Evolutionary conservation across 2,329 filamentous ascomycete genomes (phyloP).

Genomic region (Colletotrichum tropicicola): DNA sequence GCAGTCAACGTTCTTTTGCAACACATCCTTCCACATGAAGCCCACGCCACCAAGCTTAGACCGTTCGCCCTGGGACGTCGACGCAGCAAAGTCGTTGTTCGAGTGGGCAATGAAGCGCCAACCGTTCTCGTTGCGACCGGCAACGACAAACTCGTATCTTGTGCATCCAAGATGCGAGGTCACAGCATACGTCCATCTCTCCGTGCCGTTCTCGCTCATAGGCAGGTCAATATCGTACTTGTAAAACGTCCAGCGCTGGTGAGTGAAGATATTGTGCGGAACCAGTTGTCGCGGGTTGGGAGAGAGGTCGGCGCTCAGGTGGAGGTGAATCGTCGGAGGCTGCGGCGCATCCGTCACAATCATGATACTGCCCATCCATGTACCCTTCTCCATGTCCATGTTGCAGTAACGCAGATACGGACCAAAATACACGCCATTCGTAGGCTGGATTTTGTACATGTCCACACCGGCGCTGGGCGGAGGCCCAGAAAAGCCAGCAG

Average conservation of each 20-base stretch:
- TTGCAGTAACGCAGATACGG: conserved; percentile 96
- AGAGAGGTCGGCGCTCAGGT: conserved; percentile 88
- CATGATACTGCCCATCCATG: conserved; percentile 94
- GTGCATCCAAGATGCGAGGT: conserved; percentile 97
- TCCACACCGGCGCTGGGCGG: conserved; percentile 89
- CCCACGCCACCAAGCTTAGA: conserved; percentile 87
- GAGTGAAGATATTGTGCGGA: conserved; percentile 82
- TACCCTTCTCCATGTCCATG: conserved; percentile 91
- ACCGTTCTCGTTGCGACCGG: conserved; percentile 86
- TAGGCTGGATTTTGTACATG: conserved; percentile 91
- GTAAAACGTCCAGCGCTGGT: conserved; percentile 96
- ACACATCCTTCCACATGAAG: conserved; percentile 98
- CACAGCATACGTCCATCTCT: conserved; percentile 97
- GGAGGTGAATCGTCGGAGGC: conserved; percentile 94
- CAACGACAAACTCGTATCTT: conserved; percentile 96
- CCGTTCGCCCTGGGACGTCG: conserved; percentile 86
- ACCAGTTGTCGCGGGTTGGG: conserved; percentile 91
- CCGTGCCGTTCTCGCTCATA: conserved; percentile 84
- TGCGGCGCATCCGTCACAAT: conserved; percentile 91
- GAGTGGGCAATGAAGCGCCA: conserved; percentile 98
- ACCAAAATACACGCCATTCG: conserved; percentile 97
- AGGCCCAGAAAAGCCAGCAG: conserved; percentile 88
- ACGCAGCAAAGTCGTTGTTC: conserved; percentile 92
- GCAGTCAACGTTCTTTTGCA: conserved; percentile 96
- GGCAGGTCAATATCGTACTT: conserved; percentile 90